Base-by-base conservation (phyloP, 306 rosid genomes). In the Prinsepia uniflora region DNA sequence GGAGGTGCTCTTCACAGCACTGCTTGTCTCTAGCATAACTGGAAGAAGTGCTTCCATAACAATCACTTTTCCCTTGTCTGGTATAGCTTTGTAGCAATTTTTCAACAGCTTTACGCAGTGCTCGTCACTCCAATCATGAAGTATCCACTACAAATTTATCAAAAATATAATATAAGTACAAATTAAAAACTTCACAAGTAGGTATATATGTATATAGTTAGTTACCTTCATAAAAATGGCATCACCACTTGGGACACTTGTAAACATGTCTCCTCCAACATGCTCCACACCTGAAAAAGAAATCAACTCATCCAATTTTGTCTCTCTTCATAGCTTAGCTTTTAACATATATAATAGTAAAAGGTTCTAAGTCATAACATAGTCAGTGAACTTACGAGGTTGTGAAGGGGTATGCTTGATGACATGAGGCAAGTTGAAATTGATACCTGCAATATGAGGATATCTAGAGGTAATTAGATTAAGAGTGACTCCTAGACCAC, bases 221-320 rank as follows among this genome's bases (percentile, higher is more conserved):
- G 34, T 57, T 2, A 88, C 95, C 86, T 88, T 88, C 82, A 88
- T 55, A 17, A 86, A 77, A 56, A 84, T 84, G 55, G 86, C 50
- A 72, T 83, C 87, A 48, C 80, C 87, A 39, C 67, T 80, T 11
- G 87, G 87, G 64, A 86, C 86, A 48, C 42, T 79, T 19, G 76
- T 70, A 71, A 86, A 83, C 90, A 83, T 86, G 56, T 86, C 83
- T 64, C 84, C 90, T 0, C 69, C 81, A 5, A 79, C 56, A 19
- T 86, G 90, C 69, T 86, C 80, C n/a, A 86, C 86, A 3, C 90
- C 81, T 81, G 69, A 71, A 78, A 81, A 65, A 48, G 34, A 19
- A 30, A 47, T 36, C 9, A 46, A 72, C 12, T 15, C 17, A 14
- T 18, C n/a, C 18, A 57, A 36, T n/a, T 5, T 10, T 18, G 11